These are phyloP conservation scores for Fraxinus paxiana DNA, from an alignment of 305 asterid species.

Conservation along the genomic window DNA sequence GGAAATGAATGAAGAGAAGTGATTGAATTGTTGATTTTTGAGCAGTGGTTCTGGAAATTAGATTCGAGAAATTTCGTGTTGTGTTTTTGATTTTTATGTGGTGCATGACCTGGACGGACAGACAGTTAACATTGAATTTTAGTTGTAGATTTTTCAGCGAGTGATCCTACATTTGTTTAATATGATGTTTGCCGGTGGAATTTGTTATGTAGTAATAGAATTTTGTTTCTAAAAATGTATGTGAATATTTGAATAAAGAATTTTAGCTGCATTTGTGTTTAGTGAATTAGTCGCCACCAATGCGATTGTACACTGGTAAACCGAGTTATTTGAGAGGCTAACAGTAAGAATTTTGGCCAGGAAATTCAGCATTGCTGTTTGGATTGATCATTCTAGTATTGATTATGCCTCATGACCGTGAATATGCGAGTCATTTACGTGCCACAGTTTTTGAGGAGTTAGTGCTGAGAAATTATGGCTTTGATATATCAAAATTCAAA, in stretches of 20 bases:
- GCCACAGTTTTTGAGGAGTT: background rate
- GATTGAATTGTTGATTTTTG: constrained; percentile 16
- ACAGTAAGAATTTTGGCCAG: background rate
- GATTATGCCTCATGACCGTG: background rate
- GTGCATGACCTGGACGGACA: constrained; percentile 1
- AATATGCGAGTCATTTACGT: background rate
- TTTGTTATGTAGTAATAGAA: background rate
- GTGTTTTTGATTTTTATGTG: constrained; percentile 21
- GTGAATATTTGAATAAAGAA: background rate
- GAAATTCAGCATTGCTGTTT: constrained; percentile 2
- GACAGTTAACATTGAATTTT: background rate
- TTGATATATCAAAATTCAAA: background rate
- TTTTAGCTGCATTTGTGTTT: constrained; percentile 3
- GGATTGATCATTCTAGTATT: constrained; percentile 7
- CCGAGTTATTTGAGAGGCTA: constrained; percentile 9
- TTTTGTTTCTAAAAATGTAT: constrained; percentile 14
- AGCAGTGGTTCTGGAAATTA: constrained; percentile 24
- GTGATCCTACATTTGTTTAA: constrained; percentile 12
- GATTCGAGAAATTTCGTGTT: constrained; percentile 2
- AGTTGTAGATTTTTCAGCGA: background rate
- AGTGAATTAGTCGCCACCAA: background rate
- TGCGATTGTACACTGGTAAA: background rate
- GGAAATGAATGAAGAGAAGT: constrained; percentile 15
- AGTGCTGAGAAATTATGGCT: background rate
- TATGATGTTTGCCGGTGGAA: constrained; percentile 12